These are phyloP conservation scores for Paralagenidium karlingii DNA, from an alignment of 352 stramenopile species.

Conservation along the genomic window DNA sequence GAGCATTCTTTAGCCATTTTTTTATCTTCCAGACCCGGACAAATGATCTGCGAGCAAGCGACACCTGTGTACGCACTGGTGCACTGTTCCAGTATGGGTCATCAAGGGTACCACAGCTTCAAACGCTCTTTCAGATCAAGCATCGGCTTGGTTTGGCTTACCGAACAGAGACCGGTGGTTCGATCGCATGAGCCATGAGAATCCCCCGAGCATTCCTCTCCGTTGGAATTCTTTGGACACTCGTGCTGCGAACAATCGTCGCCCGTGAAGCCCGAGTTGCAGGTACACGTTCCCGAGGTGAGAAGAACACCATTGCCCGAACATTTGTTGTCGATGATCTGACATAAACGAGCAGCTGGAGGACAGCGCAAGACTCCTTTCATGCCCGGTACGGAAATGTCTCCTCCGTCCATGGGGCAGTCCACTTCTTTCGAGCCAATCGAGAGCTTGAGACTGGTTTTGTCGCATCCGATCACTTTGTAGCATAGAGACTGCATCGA, in stretches of 20 bases:
- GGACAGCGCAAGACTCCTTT: slow-evolving; percentile 39
- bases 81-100: too few relatives aligned
- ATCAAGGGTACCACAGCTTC: neutral
- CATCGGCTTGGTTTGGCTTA: too few relatives aligned
- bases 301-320: slow-evolving; percentile 44
- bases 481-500: slow-evolving; percentile 36
- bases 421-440: slow-evolving; percentile 37
- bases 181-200: slow-evolving; percentile 31
- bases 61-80: slow-evolving; percentile 32
- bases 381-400: slow-evolving; percentile 33
- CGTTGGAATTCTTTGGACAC: slow-evolving; percentile 19
- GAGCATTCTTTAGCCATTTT: slow-evolving; percentile 51
- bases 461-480: slow-evolving; percentile 30
- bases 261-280: slow-evolving; percentile 32
- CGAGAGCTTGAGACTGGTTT: slow-evolving; percentile 20
- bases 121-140: too few relatives aligned
- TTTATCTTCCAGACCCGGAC: slow-evolving; percentile 11
- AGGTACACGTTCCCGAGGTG: slow-evolving; percentile 31
- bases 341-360: slow-evolving; percentile 28
- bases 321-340: slow-evolving; percentile 55
- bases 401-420: slow-evolving; percentile 43
- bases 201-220: slow-evolving; percentile 22
- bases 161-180: slow-evolving; percentile 23
- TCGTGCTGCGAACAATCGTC: slow-evolving; percentile 35
- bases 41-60: slow-evolving; percentile 43